phyloP scores from a whole-genome alignment of 2,329 filamentous ascomycete species.

The Clonostachys sp. region DNA sequence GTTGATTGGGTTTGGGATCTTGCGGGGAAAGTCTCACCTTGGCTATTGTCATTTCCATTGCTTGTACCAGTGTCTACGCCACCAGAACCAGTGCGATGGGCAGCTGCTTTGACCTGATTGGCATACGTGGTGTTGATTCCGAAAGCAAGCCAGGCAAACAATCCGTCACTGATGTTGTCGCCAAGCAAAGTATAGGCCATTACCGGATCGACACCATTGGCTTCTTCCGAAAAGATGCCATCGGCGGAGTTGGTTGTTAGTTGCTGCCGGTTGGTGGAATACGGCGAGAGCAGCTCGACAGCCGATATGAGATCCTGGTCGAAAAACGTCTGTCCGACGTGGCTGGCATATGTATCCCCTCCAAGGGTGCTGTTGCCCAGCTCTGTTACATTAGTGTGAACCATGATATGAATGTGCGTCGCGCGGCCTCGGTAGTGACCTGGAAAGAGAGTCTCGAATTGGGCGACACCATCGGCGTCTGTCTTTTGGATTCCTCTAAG shows the following conservation, averaged over 20 bases:
- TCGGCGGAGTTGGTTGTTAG: conserved; percentile 50
- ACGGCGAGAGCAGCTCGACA: conserved; percentile 44
- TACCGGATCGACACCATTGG: conserved; percentile 47
- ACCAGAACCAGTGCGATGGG: conserved; percentile 4
- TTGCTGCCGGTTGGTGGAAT: conserved; percentile 36
- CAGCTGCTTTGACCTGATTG: conserved; percentile 17
- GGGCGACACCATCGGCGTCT: conserved; percentile 32
- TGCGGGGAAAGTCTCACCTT: too few relatives aligned
- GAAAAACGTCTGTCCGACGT: conserved; percentile 63
- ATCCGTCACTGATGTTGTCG: conserved; percentile 41
- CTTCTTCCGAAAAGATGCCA: conserved; percentile 35
- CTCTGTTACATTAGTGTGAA: conserved; percentile 28
- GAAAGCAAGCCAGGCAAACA: conserved; percentile 51
- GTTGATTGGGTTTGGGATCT: too few relatives aligned
- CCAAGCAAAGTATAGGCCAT: conserved; percentile 55
- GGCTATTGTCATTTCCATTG: too few relatives aligned
- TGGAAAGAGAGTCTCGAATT: conserved; percentile 36
- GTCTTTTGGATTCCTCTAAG: conserved; percentile 32
- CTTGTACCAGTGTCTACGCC: background rate
- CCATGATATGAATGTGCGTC: conserved; percentile 39
- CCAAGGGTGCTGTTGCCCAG: conserved; percentile 25
- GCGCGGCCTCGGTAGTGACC: conserved; percentile 39
- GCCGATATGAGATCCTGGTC: conserved; percentile 50
- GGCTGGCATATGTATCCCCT: conserved; percentile 36
- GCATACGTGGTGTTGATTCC: conserved; percentile 34